A percentile compares a stretch with the other conserved stretches of the same genome.
phyloP scores from a whole-genome alignment of 2,329 filamentous ascomycete species.

The Dactylellina parvicollis region DNA sequence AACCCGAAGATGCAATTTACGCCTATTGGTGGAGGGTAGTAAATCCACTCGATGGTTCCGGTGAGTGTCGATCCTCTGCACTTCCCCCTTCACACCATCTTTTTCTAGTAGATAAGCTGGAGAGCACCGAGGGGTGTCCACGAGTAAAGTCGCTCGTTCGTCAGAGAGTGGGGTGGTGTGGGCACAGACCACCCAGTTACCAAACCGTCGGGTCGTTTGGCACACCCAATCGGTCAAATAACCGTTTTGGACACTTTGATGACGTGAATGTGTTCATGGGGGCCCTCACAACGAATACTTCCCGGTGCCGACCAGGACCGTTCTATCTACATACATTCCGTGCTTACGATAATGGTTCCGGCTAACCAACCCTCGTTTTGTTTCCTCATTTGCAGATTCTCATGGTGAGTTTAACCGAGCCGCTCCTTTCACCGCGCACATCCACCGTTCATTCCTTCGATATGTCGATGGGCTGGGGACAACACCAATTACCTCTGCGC shows the following conservation, averaged over 20 bases:
- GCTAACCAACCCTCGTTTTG: slow-evolving; percentile 39
- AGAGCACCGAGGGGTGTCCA: slow-evolving; percentile 20
- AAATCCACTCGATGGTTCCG: slow-evolving; percentile 54
- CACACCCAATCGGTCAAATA: slow-evolving; percentile 49
- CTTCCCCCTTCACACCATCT: slow-evolving; percentile 35
- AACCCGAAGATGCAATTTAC: slow-evolving; percentile 21
- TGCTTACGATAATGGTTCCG: slow-evolving; percentile 16
- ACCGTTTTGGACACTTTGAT: slow-evolving; percentile 39
- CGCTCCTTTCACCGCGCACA: slow-evolving; percentile 21
- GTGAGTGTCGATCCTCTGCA: slow-evolving; percentile 44
- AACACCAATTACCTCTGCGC: slow-evolving; percentile 18
- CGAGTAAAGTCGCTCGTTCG: slow-evolving; percentile 29
- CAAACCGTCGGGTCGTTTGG: slow-evolving; percentile 50
- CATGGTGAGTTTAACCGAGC: slow-evolving; percentile 54
- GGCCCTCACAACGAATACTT: neutral
- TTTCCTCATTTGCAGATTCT: slow-evolving; percentile 45
- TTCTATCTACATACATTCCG: slow-evolving; percentile 16
- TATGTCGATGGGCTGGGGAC: slow-evolving; percentile 14
- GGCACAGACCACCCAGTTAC: slow-evolving; percentile 53
- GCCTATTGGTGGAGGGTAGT: slow-evolving; percentile 48
- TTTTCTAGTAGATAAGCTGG: slow-evolving; percentile 13
- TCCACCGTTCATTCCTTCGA: slow-evolving; percentile 29
- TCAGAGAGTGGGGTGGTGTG: slow-evolving; percentile 30
- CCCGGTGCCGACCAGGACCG: slow-evolving; percentile 11
- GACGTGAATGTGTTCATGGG: slow-evolving; percentile 36